Evolutionary conservation across 2,329 filamentous ascomycete species (phyloP).

Genomic region (Fusarium miscanthi): DNA sequence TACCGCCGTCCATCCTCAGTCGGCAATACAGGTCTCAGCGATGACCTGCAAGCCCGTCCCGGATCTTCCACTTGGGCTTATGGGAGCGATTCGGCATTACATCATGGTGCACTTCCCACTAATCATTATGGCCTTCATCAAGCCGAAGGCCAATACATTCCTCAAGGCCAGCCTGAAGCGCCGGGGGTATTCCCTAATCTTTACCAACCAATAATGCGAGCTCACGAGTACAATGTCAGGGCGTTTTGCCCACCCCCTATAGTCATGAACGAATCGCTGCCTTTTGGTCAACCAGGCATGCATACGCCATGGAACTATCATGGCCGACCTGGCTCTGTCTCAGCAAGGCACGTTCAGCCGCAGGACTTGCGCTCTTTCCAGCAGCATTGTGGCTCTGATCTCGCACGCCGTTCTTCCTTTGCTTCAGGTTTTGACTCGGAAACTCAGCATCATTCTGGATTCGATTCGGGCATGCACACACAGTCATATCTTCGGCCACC

Average conservation of each 20-base stretch:
- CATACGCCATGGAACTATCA: conserved; percentile 40
- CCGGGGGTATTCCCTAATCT: conserved; percentile 32
- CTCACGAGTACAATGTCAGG: conserved; percentile 53
- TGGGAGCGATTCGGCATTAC: conserved; percentile 17
- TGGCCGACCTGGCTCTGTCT: conserved; percentile 6
- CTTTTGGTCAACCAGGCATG: conserved; percentile 47
- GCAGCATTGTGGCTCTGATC: conserved; percentile 22
- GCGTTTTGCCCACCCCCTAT: conserved; percentile 53
- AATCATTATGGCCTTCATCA: conserved; percentile 24
- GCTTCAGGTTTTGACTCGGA: conserved; percentile 15
- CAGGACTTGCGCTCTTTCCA: conserved; percentile 22
- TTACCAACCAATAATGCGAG: conserved; percentile 50
- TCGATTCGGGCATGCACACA: conserved; percentile 5
- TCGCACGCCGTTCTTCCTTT: conserved; percentile 23
- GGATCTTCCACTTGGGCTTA: conserved; percentile 32
- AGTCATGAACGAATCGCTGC: conserved; percentile 46
- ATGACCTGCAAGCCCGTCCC: conserved; percentile 24
- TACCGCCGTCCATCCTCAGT: conserved; percentile 24
- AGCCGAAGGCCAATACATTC: conserved; percentile 27
- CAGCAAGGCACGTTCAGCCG: conserved; percentile 23
- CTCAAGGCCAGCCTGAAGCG: conserved; percentile 28
- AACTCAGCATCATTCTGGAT: conserved; percentile 8
- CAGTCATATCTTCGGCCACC: conserved; percentile 18
- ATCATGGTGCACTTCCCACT: conserved; percentile 25
- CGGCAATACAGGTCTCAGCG: conserved; percentile 22